Percentiles rank a stretch among this genome's conserved stretches.
Conservation (phyloP, 1,284 basidiomycete species). For the Microbotryum violaceum region DNA sequence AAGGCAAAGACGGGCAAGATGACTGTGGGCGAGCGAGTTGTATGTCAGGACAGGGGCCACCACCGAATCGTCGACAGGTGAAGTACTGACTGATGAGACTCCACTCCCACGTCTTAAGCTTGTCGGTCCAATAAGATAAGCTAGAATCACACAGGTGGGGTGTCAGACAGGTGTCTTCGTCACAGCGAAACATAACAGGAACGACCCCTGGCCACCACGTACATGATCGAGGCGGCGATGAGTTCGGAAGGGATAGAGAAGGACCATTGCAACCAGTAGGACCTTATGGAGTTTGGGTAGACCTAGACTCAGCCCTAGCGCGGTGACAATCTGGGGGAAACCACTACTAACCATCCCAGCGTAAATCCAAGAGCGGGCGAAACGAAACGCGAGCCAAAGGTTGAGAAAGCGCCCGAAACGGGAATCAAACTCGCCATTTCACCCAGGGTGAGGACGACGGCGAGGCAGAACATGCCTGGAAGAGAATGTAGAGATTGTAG, state of each 20-base stretch:
- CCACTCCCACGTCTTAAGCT: slow-evolving; percentile 20
- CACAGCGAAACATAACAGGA: too few relatives aligned
- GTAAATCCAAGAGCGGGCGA: slow-evolving; percentile 14
- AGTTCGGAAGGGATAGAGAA: slow-evolving; percentile 17
- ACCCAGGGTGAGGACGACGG: slow-evolving; percentile 15
- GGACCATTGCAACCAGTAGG: slow-evolving; percentile 17
- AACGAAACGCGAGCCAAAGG: slow-evolving; percentile 14
- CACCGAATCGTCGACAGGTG: too few relatives aligned
- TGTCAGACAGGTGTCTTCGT: too few relatives aligned
- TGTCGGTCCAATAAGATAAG: slow-evolving; percentile 3
- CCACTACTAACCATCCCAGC: slow-evolving; percentile 9
- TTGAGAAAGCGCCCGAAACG: slow-evolving; percentile 12
- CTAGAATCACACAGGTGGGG: too few relatives aligned
- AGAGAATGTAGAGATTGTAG: background rate
- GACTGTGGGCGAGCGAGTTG: background rate
- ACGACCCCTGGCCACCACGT: background rate
- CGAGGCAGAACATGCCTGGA: background rate
- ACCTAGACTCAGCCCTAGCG: background rate
- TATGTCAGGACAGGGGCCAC: too few relatives aligned
- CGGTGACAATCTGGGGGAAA: background rate
- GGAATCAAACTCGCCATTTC: slow-evolving; percentile 21
- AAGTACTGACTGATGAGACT: slow-evolving; percentile 8
- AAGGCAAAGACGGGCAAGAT: slow-evolving; percentile 23
- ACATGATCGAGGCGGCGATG: background rate
- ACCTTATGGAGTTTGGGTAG: background rate